Base-by-base conservation (phyloP, 768 basidiomycete species). In the Suillus americanus region DNA sequence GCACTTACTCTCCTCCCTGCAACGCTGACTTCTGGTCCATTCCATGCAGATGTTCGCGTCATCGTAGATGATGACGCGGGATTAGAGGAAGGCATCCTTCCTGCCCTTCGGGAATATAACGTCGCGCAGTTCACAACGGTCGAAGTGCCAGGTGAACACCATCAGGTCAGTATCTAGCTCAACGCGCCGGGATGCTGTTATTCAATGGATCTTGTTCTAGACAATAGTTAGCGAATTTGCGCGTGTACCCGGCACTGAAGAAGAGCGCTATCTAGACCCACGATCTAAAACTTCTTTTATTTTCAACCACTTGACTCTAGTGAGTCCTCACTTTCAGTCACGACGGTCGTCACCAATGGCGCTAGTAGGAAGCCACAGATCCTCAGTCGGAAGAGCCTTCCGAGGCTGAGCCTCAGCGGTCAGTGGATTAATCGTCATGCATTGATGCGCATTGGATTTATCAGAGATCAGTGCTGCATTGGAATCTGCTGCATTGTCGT, bases 301-400 rank as follows among this genome's bases (percentile, higher is more conserved):
- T 13, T 94, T 97, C 72, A 92, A 99, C 76, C 95, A 97, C 75
- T 74, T 97, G 63, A 86, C 84, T 51, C 78, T 96, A 73, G 95
- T 94, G 72, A 43, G 57, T 59, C 12, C 67, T 88, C 80, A 60
- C 28, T 62, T 67, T 54, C 63, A 59, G 63, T 65, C 64, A 48
- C 65, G 60, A 55, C 61, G 35, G 61, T 38, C 62, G 55, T 67
- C 41, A 66, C 30, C 66, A 62, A 62, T 12, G 53, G 62, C 63
- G 45, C 59, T 46, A 50, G 48, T 66, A 94, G 93, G 91, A 93
- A 81, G 87, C 91, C 1, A 89, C 90, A 3, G 89, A 94, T 71
- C 83, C 88, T 25, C 84, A 88, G 64, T 77, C 83, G 20, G 81
- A 86, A 62, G 87, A 91, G 68, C 81, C 85, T 63, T 75, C 83